These are phyloP conservation scores for Elsinoe necatrix DNA, from an alignment of 2,329 filamentous ascomycete species.

Conservation along the genomic window DNA sequence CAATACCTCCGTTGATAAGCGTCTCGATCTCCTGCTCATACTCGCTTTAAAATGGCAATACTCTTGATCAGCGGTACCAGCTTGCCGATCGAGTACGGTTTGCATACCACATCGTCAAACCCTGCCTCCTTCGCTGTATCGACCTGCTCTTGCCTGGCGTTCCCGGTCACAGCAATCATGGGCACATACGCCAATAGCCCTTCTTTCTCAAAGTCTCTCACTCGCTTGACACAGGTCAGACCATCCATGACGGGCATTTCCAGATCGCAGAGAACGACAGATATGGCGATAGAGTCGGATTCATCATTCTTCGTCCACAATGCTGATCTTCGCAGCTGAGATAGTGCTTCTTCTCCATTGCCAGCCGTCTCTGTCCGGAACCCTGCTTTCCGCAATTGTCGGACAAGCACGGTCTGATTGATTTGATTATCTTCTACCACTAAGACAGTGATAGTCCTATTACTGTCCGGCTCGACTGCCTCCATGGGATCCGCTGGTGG, in stretches of 20 bases:
- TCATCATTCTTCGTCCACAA: conserved; percentile 18
- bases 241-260: conserved; percentile 83
- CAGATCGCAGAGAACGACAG: conserved; percentile 66
- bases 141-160: conserved; percentile 66
- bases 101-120: conserved; percentile 44
- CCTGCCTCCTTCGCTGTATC: conserved; percentile 61
- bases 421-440: conserved; percentile 26
- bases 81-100: conserved; percentile 30
- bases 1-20: too few species aligned
- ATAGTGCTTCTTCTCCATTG: conserved; percentile 25
- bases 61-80: conserved; percentile 28
- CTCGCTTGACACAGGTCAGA: conserved; percentile 60
- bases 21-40: background rate
- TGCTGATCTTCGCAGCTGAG: conserved; percentile 4
- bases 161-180: conserved; percentile 72
- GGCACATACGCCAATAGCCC: conserved; percentile 60
- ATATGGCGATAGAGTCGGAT: background rate
- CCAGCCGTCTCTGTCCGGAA: conserved; percentile 22
- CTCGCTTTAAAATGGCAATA: conserved; percentile 9
- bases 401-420: conserved; percentile 25
- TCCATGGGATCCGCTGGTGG: background rate
- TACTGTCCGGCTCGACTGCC: background rate
- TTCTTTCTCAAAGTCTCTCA: conserved; percentile 58
- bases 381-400: conserved; percentile 22
- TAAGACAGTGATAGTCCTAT: conserved; percentile 12